Base-by-base conservation (phyloP, 768 basidiomycete genomes). In the Trametes villosa region DNA sequence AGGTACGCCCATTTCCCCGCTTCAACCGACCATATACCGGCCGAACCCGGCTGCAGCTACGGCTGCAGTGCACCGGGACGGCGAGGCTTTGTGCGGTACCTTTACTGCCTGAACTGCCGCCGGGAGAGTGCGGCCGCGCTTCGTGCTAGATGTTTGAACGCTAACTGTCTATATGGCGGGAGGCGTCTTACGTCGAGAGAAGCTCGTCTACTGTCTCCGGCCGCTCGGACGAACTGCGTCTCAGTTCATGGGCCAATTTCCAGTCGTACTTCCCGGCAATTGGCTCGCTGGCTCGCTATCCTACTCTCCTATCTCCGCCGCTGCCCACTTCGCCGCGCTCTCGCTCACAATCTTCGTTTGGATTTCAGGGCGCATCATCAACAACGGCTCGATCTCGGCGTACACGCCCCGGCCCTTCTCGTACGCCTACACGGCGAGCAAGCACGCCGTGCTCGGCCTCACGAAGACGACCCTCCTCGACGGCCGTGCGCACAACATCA, bases 341-440 rank as follows among this genome's bases (percentile, higher is more conserved):
- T 20, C n/a, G 36, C 36, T 44, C 42, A 18, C 22, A 20, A 12
- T 36, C 34, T 15, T 38, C 36, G 36, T 12, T 38, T 12, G 36
- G 36, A 13, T 18, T 26, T 9, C 38, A 87, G 86, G 86, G 2
- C 82, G 91, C 20, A 89, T 94, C 62, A 88, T 96, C 74, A 93
- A 94, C 76, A 93, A 94, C 66, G 92, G 92, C 0, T 89, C 86
- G n/a, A 77, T 92, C 24, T 81, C 88, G 1, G 89, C 90, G 0
- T 83, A 88, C 61, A 77, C 83, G 4, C 89, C 91, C 1, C 81
- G 89, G n/a, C 87, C 86, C 1, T 72, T 83, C 65, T 77, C 83
- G 1, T 72, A 71, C 24, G 79, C 91, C 0, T 95, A 95, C 71
- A 88, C 89, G 0, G 77, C 83, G 52, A 87, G 90, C 13, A 96